These are phyloP conservation scores for Mycocentrospora acerina DNA, from an alignment of 2,329 filamentous ascomycete genomes.

Conservation along the genomic window DNA sequence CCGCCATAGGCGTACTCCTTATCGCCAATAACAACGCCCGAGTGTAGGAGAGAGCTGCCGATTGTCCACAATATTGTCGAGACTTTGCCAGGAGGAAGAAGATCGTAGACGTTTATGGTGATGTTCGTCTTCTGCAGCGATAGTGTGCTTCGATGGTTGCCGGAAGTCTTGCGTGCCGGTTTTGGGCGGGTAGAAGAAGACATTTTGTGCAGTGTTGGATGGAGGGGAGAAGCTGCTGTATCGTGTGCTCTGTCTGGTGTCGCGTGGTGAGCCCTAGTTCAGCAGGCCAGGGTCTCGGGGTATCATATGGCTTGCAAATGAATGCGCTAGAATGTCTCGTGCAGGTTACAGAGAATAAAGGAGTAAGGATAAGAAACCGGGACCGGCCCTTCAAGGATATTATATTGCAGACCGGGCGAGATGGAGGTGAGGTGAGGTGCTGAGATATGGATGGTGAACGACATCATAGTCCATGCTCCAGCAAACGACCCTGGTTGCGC, in stretches of 20 bases:
- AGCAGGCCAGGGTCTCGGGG: constrained; percentile 15
- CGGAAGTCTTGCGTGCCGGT: constrained; percentile 45
- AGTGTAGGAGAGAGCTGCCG: constrained; percentile 76
- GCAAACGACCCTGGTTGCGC: too few relatives aligned
- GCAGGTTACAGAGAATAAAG: constrained; percentile 5
- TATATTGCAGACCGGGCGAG: constrained; percentile 12
- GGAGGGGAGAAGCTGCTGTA: constrained; percentile 6
- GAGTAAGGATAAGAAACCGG: constrained; percentile 12
- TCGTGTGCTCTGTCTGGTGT: constrained; percentile 7
- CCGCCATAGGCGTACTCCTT: constrained; percentile 85
- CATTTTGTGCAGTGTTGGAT: constrained; percentile 19
- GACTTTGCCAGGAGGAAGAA: constrained; percentile 73
- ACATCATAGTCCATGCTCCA: constrained; percentile 4
- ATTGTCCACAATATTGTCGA: constrained; percentile 77
- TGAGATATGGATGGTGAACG: constrained; percentile 5
- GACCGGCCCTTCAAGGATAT: constrained; percentile 19
- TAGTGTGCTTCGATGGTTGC: constrained; percentile 63
- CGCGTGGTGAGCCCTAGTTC: constrained; percentile 6
- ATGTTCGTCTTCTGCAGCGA: constrained; percentile 73
- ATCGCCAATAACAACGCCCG: constrained; percentile 77
- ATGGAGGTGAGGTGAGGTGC: constrained; percentile 2
- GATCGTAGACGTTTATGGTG: constrained; percentile 75
- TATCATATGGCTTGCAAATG: constrained; percentile 5
- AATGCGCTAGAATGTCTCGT: constrained; percentile 4
- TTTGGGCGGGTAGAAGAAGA: constrained; percentile 35